Evolutionary conservation across 331 rosid species (phyloP), one percentile per base, ranked within the genome.

Genomic region (Malus hybrid): DNA sequence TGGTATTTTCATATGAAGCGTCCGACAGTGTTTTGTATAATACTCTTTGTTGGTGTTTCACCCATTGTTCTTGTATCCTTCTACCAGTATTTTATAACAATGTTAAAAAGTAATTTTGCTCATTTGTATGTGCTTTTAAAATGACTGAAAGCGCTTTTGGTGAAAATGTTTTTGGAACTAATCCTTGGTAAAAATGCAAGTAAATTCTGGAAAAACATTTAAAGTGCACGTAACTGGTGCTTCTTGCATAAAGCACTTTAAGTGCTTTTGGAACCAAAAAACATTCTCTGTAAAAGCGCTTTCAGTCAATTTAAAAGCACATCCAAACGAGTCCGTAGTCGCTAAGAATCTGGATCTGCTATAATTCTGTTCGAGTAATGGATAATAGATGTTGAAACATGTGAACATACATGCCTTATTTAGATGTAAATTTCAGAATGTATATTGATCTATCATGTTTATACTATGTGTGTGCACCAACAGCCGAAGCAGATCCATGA

Each of bases 401-500:
- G 66, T 20, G 52, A 56, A 13, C 26, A 71, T 13, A 2, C 70
- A 10, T 33, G 16, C 28, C 26, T 34, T 32, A 10, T 11, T 30
- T 63, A 18, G 13, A 30, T 32, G 7, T 32, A 28, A 18, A 29
- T 63, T 63, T 34, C 10, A 14, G 18, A 57, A n/a, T 39, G 57
- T 39, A 30, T 13, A 10, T 9, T 39, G 6, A 18, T 16, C 29
- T 5, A n/a, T 60, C 36, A 36, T 60, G 68, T 1, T 18, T 18
- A 30, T 29, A 10, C 11, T 6, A 19, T 64, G 55, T 50, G 6
- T 52, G 12, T 66, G 20, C 36, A 22, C 15, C 3, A 34, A n/a
- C 80, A 92, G 96, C 96, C 97, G 55, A 89, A 92, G 87, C 93
- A 89, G 88, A 89, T 92, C 83, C 93, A 88, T 1, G 96, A 92